Evolutionary conservation across 2,329 filamentous ascomycete species (phyloP).

Genomic region (Diaporthe sp.): DNA sequence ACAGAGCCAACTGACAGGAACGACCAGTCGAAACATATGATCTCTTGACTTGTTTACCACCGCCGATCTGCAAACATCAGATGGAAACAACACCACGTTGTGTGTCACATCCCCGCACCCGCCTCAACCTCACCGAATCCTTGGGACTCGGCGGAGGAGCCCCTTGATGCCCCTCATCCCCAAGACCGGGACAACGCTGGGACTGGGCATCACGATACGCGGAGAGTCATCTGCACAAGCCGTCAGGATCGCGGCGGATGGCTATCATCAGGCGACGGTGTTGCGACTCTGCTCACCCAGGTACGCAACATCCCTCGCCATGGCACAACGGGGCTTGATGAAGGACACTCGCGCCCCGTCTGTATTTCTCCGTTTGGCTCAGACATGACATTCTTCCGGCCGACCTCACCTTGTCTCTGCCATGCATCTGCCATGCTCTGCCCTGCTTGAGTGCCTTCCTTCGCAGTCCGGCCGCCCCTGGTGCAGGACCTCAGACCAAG

Average conservation of each 20-base stretch:
- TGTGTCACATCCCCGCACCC: conserved; percentile 16
- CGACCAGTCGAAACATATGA: conserved; percentile 25
- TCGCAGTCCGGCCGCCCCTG: background rate
- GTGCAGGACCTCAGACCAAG: conserved; percentile 38
- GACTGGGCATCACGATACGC: conserved; percentile 13
- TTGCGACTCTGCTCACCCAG: conserved; percentile 9
- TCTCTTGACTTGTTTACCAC: conserved; percentile 18
- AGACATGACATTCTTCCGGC: conserved; percentile 20
- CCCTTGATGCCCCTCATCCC: background rate
- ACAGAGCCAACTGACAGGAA: background rate
- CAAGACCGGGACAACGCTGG: background rate
- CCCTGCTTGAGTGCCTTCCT: background rate
- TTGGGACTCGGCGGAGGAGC: conserved; percentile 16
- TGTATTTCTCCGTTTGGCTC: conserved; percentile 11
- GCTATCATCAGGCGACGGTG: conserved; percentile 27
- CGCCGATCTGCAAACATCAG: conserved; percentile 28
- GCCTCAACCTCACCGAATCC: conserved; percentile 3
- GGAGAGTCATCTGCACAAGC: background rate
- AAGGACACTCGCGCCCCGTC: conserved; percentile 23
- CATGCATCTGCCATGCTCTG: conserved; percentile 3
- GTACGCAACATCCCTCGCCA: background rate
- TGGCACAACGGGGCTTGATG: conserved; percentile 30
- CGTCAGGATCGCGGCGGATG: background rate
- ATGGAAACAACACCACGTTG: conserved; percentile 29
- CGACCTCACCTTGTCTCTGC: conserved; percentile 24